Conservation (phyloP, 208 protist species). For the Trypanosoma scelopori region DNA sequence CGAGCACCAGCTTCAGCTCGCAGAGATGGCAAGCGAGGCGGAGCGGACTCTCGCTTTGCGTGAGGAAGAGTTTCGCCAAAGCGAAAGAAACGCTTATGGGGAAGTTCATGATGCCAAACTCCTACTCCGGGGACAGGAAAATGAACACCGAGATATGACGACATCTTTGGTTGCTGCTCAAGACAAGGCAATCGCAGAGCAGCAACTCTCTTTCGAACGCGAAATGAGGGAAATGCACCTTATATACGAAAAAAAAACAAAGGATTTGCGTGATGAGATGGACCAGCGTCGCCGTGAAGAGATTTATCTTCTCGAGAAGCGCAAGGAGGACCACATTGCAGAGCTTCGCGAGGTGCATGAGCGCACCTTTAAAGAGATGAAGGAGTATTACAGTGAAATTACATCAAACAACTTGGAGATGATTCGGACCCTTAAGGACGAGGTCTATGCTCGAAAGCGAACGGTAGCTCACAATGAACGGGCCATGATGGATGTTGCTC, state of each 20-base stretch:
- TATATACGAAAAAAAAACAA: conserved; percentile 94
- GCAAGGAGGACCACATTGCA: conserved; percentile 95
- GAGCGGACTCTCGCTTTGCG: conserved; percentile 87
- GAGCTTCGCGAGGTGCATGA: conserved; percentile 95
- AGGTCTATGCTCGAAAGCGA: conserved; percentile 94
- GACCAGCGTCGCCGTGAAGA: conserved; percentile 92
- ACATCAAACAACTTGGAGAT: conserved; percentile 98
- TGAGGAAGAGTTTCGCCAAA: conserved; percentile 87
- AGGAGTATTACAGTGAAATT: conserved; percentile 98
- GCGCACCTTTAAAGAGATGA: conserved; percentile 96
- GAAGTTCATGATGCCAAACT: conserved; percentile 89
- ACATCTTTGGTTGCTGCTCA: conserved; percentile 71
- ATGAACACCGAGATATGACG: conserved; percentile 85
- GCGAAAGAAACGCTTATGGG: conserved; percentile 73
- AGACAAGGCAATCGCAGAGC: conserved; percentile 86
- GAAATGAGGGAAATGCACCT: conserved; percentile 94
- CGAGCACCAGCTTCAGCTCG: conserved; percentile 93
- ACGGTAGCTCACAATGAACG: conserved; percentile 96
- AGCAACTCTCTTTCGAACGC: conserved; percentile 87
- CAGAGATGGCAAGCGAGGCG: conserved; percentile 85
- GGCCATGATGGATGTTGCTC: conserved; percentile 96
- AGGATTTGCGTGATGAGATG: conserved; percentile 87
- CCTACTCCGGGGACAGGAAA: conserved; percentile 86
- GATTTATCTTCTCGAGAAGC: conserved; percentile 94
- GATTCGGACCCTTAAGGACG: conserved; percentile 97